Conservation (phyloP, 306 rosid genomes). For the Cicer cuneatum region DNA sequence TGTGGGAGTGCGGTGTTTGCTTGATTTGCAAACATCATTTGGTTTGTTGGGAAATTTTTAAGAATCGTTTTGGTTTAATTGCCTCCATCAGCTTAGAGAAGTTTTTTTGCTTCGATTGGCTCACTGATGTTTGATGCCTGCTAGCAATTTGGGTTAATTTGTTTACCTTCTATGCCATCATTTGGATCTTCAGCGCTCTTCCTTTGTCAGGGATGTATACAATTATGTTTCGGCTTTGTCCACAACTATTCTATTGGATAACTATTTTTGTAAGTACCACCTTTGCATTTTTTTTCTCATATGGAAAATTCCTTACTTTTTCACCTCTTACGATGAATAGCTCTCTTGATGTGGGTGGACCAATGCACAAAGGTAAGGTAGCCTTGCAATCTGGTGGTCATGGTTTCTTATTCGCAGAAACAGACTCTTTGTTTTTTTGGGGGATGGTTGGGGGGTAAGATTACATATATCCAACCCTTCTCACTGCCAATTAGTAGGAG, state of each 20-base stretch:
- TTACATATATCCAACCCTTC: too few species aligned
- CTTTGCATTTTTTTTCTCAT: not conserved
- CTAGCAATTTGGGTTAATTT: conserved; percentile 94
- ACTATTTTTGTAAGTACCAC: conserved; percentile 74
- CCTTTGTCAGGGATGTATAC: conserved; percentile 96
- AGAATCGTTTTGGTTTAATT: not conserved
- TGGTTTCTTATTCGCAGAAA: too few species aligned
- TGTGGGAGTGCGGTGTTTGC: not conserved
- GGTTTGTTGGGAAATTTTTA: conserved; percentile 23
- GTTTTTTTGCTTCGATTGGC: conserved; percentile 32
- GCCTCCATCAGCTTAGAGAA: conserved; percentile 30
- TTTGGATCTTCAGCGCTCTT: conserved; percentile 86
- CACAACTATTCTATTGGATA: conserved; percentile 89
- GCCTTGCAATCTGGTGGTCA: too few species aligned
- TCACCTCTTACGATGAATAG: too few species aligned
- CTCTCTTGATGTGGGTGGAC: too few species aligned
- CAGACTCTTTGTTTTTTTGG: too few species aligned
- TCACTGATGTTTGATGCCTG: conserved; percentile 50
- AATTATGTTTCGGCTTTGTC: conserved; percentile 87
- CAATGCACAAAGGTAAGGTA: too few species aligned
- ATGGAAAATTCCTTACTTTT: too few species aligned
- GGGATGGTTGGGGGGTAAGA: too few species aligned
- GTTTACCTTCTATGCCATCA: conserved; percentile 78
- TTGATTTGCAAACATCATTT: conserved; percentile 12
- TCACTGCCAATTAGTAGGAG: too few species aligned